phyloP scores from a whole-genome alignment of 1,139 yeast species.

The Zygoascus hellenicus region DNA sequence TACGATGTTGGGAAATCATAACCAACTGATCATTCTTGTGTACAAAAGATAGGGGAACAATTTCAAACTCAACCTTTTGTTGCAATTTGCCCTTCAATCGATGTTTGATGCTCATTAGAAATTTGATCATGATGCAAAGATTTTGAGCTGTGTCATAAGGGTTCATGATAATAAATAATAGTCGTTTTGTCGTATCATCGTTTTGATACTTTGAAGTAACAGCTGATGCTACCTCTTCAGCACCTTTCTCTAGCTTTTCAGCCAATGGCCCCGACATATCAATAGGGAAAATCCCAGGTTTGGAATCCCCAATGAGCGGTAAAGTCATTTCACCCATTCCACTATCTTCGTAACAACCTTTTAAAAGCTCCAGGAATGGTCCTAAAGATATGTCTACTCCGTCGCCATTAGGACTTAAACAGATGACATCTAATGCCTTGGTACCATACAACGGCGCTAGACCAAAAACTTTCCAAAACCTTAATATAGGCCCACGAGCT shows the following conservation, averaged over 20 bases:
- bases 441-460: conserved; percentile 32
- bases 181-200: not conserved
- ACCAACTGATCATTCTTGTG: conserved; percentile 37
- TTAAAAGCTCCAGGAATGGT: conserved; percentile 26
- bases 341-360: conserved; percentile 34
- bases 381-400: conserved; percentile 25
- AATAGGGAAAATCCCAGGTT: conserved; percentile 14
- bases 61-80: conserved; percentile 1
- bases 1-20: conserved; percentile 44
- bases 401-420: conserved; percentile 30
- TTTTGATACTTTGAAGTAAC: not conserved
- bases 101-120: not conserved
- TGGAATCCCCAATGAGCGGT: conserved; percentile 23
- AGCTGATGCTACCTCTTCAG: not conserved
- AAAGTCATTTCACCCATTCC: conserved; percentile 31
- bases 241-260: not conserved
- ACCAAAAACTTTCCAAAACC: conserved; percentile 37
- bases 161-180: not conserved
- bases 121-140: not conserved
- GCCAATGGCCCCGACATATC: conserved; percentile 1
- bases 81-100: not conserved
- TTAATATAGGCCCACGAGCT: conserved; percentile 34
- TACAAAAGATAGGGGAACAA: conserved; percentile 10
- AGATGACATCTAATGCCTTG: conserved; percentile 27
- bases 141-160: conserved; percentile 2